Base-by-base conservation (phyloP, 371 early-diverging fungal species). In the Rhizopus arrhizus region DNA sequence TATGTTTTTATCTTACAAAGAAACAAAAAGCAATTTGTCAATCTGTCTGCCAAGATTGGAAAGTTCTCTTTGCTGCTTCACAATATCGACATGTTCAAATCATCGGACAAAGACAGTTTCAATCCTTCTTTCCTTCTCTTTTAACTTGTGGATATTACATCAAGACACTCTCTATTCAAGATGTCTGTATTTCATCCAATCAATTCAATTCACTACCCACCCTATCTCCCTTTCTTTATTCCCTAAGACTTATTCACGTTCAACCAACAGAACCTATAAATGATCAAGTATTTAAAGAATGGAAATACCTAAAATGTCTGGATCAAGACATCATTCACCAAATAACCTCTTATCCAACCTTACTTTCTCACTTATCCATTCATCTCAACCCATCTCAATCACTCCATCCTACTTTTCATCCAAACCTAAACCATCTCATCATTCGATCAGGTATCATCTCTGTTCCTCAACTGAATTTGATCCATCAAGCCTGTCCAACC, bases 41-140 rank as follows among this genome's bases (percentile, higher is more conserved):
- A 9, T 36, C 54, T 22, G 66, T 66, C 2, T 62, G 66, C 46
- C 53, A 45, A 31, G 48, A 54, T 16, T 66, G 66, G 66, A 47
- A 41, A 36, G 13, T 10, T 3, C 35, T 62, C 9, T 66, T 66
- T 40, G 62, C 50, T 10, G 53, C 58, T 29, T 58, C 58, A 4
- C 62, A 62, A 41, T 66, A 66, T 32, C 48, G 55, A 2, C 53
- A 62, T 50, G 36, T 66, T 4, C 38, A 62, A 12, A 35, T 62
- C 5, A 31, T 36, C 53, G 62, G 62, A 0, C 45, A 49, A 49
- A 41, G 46, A 33, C 66, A 66, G 15, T 66, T 66, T 28, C 12
- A 34, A 29, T 33, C 34, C 13, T 62, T 66, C 36, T 53, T 42
- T 11, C 11, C 35, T 9, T 46, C 66, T 5, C 32, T 62, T 16